phyloP scores from a whole-genome alignment of 2,329 filamentous ascomycete species.

The Cryphonectria naterciae region DNA sequence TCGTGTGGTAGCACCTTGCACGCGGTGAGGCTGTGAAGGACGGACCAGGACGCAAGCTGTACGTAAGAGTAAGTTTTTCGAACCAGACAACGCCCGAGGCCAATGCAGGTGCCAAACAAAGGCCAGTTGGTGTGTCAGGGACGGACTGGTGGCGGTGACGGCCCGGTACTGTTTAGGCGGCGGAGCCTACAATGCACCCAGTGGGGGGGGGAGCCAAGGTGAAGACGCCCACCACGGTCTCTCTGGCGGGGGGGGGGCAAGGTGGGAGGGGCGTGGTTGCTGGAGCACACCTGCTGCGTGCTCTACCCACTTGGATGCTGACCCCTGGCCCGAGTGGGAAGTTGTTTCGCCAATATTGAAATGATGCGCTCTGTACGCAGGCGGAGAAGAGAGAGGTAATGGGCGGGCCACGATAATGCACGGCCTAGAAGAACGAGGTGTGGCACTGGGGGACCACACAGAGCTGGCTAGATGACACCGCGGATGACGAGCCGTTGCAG shows the following conservation, averaged over 20 bases:
- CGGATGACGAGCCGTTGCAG: conserved; percentile 26
- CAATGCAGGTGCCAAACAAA: conserved; percentile 1
- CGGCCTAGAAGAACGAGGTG: conserved; percentile 16
- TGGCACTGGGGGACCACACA: conserved; percentile 13
- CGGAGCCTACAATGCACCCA: neutral
- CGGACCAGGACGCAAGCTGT: neutral
- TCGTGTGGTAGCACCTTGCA: neutral
- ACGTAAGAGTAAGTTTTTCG: neutral
- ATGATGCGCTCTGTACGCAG: conserved; percentile 13
- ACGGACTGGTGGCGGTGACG: neutral
- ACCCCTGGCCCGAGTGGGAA: conserved; percentile 16
- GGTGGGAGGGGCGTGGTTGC: neutral
- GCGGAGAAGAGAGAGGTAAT: conserved; percentile 2
- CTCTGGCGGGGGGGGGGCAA: neutral
- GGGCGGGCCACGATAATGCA: conserved; percentile 17
- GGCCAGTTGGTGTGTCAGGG: neutral
- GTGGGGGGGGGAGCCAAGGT: neutral
- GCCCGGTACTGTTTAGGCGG: conserved; percentile 9
- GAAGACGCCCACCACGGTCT: conserved; percentile 17
- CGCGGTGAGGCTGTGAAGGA: neutral
- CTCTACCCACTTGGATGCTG: neutral
- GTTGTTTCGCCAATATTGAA: conserved; percentile 17
- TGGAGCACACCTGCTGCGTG: neutral
- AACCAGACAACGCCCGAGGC: neutral
- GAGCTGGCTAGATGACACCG: conserved; percentile 13